Conservation (phyloP, 768 basidiomycete species). For the Neoboletus magnificus region DNA sequence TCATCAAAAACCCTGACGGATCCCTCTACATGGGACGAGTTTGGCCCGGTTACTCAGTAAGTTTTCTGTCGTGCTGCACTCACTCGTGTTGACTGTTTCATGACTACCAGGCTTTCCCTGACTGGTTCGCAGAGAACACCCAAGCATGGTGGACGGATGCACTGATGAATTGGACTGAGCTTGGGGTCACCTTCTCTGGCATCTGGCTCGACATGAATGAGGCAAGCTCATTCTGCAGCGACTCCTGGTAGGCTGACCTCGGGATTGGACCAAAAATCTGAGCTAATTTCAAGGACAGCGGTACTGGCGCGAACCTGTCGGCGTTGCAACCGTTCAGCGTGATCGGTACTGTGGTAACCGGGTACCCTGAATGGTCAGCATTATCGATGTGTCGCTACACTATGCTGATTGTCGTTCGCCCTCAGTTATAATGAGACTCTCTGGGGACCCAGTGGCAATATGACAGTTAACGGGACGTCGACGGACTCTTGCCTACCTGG, state of each 20-base stretch:
- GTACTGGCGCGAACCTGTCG: constrained; percentile 53
- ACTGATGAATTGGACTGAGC: constrained; percentile 49
- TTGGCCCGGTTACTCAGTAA: constrained; percentile 72
- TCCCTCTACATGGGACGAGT: constrained; percentile 71
- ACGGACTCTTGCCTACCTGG: constrained; percentile 42
- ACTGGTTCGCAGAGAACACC: constrained; percentile 56
- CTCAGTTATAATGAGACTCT: constrained; percentile 57
- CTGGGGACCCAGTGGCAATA: constrained; percentile 70
- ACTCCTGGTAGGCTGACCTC: constrained; percentile 45
- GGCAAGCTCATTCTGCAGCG: constrained; percentile 58
- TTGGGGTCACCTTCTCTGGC: constrained; percentile 58
- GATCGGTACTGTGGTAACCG: constrained; percentile 48
- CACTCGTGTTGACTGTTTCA: neutral
- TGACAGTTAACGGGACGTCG: constrained; percentile 63
- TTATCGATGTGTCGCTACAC: neutral
- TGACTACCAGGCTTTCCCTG: constrained; percentile 49
- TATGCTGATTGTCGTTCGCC: neutral
- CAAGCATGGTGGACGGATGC: constrained; percentile 61
- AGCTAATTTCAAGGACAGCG: constrained; percentile 24
- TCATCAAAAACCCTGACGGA: constrained; percentile 73
- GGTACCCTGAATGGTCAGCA: constrained; percentile 66
- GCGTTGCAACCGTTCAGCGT: constrained; percentile 54
- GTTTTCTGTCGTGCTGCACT: constrained; percentile 6
- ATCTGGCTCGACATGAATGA: constrained; percentile 76
- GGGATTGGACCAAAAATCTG: neutral